These are phyloP conservation scores for Fusarium austroafricanum DNA, from an alignment of 2,329 filamentous ascomycete genomes.

Conservation along the genomic window DNA sequence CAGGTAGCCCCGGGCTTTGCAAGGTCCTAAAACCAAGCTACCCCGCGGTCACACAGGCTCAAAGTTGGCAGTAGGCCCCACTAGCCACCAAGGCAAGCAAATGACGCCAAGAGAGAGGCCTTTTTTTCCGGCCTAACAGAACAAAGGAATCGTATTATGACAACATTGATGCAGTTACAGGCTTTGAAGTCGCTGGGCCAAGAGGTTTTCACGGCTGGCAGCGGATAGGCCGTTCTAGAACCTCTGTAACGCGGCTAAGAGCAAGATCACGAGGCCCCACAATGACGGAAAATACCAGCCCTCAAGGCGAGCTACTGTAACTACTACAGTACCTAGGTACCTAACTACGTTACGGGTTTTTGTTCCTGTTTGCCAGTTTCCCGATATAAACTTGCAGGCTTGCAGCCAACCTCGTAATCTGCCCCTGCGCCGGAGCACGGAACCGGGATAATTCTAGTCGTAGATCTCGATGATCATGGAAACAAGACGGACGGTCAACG, in stretches of 20 bases:
- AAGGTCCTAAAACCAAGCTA: not conserved
- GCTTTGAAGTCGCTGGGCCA: not conserved
- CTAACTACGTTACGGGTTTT: not conserved
- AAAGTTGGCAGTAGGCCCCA: slow-evolving; percentile 29
- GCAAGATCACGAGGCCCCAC: slow-evolving; percentile 33
- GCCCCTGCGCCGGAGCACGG: slow-evolving; percentile 21
- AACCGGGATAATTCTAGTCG: slow-evolving; percentile 2
- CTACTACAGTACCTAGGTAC: not conserved
- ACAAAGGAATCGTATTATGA: slow-evolving; percentile 18
- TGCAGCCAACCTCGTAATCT: slow-evolving; percentile 6
- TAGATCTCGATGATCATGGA: slow-evolving; percentile 38
- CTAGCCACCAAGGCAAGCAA: slow-evolving; percentile 20
- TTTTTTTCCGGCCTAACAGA: slow-evolving; percentile 10
- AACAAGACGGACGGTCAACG: slow-evolving; percentile 21
- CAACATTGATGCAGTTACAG: slow-evolving; percentile 13
- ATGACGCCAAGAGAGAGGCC: slow-evolving; percentile 34
- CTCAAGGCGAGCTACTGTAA: too few relatives aligned
- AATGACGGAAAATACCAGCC: slow-evolving; percentile 30
- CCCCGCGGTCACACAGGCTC: slow-evolving; percentile 28
- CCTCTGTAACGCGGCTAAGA: slow-evolving; percentile 21
- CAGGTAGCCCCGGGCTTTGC: slow-evolving; percentile 9
- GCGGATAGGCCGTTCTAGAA: slow-evolving; percentile 31
- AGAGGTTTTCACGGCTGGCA: not conserved
- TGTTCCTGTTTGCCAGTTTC: slow-evolving; percentile 17
- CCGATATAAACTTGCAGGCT: not conserved